Percentiles rank a stretch among this genome's conserved stretches.
phyloP scores from a whole-genome alignment of 2,329 filamentous ascomycete genomes.

The Xylariales sp. region DNA sequence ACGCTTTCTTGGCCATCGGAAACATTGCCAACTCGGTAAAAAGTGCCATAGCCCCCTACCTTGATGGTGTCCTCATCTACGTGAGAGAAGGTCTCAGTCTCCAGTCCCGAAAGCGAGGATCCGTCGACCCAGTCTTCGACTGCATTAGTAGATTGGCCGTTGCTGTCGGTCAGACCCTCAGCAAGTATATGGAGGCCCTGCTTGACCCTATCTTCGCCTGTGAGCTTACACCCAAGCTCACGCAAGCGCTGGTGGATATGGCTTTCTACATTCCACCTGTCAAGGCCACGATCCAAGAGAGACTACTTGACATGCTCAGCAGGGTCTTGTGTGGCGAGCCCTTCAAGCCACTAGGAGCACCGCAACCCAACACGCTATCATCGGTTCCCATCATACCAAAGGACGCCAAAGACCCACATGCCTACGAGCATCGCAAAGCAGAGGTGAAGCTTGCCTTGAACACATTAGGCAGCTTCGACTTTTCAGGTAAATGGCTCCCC shows the following conservation, averaged over 20 bases:
- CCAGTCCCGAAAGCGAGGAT: slow-evolving; percentile 63
- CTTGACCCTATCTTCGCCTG: slow-evolving; percentile 96
- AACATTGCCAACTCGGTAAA: slow-evolving; percentile 96
- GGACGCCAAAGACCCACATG: slow-evolving; percentile 77
- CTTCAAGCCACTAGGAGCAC: slow-evolving; percentile 88
- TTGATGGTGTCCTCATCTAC: slow-evolving; percentile 90
- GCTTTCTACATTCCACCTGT: slow-evolving; percentile 97
- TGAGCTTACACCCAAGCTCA: slow-evolving; percentile 87
- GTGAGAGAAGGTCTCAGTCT: slow-evolving; percentile 85
- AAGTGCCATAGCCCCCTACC: slow-evolving; percentile 88
- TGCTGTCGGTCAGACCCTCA: slow-evolving; percentile 91
- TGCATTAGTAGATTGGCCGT: slow-evolving; percentile 96
- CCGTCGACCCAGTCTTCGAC: slow-evolving; percentile 81
- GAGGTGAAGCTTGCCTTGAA: slow-evolving; percentile 92
- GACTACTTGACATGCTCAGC: slow-evolving; percentile 90
- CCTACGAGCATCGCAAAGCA: slow-evolving; percentile 73
- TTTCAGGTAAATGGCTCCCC: slow-evolving; percentile 48
- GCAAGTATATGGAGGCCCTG: slow-evolving; percentile 96
- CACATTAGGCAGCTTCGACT: slow-evolving; percentile 97
- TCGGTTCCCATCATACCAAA: slow-evolving; percentile 80
- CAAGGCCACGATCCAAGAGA: slow-evolving; percentile 87
- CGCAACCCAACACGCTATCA: slow-evolving; percentile 72
- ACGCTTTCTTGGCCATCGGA: slow-evolving; percentile 92
- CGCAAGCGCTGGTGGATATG: slow-evolving; percentile 95
- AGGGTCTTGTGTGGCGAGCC: slow-evolving; percentile 87